Conservation (phyloP, 352 stramenopile genomes). For the Globisporangium megalacanthum region DNA sequence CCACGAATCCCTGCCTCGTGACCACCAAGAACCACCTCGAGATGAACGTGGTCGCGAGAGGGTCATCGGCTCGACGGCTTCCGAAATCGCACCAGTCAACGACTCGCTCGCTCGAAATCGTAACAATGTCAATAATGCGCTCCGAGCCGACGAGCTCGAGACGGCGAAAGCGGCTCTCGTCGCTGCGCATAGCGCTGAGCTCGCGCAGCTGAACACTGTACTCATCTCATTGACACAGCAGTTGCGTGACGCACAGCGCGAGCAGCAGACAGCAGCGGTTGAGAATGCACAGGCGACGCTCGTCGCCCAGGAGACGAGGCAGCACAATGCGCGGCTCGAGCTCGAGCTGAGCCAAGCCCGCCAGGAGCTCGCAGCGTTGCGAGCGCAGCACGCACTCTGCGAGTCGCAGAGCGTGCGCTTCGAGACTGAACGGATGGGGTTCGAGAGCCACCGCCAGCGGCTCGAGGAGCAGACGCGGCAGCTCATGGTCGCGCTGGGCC, state of each 20-base stretch:
- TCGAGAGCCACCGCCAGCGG: constrained; percentile 20
- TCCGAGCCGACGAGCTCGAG: constrained; percentile 2
- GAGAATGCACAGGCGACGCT: not conserved
- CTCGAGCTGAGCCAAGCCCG: constrained; percentile 9
- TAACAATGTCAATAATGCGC: constrained; percentile 9
- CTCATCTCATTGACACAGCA: constrained; percentile 6
- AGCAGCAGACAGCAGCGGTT: not conserved
- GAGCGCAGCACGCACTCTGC: constrained; percentile 21
- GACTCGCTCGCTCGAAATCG: not conserved
- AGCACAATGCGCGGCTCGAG: constrained; percentile 7
- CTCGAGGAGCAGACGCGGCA: constrained; percentile 26
- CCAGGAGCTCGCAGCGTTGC: constrained; percentile 14
- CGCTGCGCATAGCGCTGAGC: constrained; percentile 4
- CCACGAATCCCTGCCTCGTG: not conserved
- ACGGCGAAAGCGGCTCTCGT: constrained; percentile 1
- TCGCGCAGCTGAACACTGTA: constrained; percentile 5
- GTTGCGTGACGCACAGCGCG: constrained; percentile 6
- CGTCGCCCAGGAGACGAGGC: constrained; percentile 14
- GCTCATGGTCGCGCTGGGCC: constrained; percentile 15
- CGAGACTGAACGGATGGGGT: constrained; percentile 20
- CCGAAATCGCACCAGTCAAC: constrained; percentile 1
- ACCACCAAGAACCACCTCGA: not conserved
- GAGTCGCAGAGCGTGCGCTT: constrained; percentile 21
- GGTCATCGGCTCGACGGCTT: not conserved
- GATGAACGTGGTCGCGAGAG: not conserved